Conservation (phyloP, 192 early-diverging fungal species). For the Umbelopsis sp. region DNA sequence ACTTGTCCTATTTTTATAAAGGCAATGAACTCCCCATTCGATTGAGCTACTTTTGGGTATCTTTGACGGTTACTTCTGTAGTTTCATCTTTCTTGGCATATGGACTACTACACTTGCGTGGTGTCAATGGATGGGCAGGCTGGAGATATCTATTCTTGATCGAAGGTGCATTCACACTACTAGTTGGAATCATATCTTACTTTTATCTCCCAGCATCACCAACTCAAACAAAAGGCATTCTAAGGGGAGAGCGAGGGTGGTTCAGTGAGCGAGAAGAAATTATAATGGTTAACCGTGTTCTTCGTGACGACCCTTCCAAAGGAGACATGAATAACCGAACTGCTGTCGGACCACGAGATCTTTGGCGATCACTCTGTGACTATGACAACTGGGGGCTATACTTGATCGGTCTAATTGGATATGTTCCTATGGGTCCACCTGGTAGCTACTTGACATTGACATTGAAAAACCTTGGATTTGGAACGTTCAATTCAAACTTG, state of each 20-base stretch:
- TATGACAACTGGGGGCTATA: conserved; percentile 38
- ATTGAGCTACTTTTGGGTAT: conserved; percentile 51
- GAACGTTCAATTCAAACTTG: conserved; percentile 38
- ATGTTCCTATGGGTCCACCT: conserved; percentile 34
- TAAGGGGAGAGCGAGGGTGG: conserved; percentile 37
- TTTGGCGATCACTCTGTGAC: conserved; percentile 28
- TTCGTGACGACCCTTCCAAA: conserved; percentile 59
- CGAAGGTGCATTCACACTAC: conserved; percentile 53
- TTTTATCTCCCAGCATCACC: conserved; percentile 57
- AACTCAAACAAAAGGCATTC: conserved; percentile 26
- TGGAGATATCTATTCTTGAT: conserved; percentile 66
- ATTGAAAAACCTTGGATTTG: conserved; percentile 41
- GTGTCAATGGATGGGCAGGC: conserved; percentile 46
- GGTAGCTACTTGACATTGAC: conserved; percentile 34
- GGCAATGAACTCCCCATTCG: conserved; percentile 46
- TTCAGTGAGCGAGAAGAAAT: conserved; percentile 52
- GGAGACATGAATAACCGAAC: conserved; percentile 33
- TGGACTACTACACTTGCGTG: conserved; percentile 54
- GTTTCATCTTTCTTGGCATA: conserved; percentile 51
- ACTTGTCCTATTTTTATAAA: conserved; percentile 51
- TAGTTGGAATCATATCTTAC: conserved; percentile 48
- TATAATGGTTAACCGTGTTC: conserved; percentile 56
- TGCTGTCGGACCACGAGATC: conserved; percentile 33
- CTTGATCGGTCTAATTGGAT: conserved; percentile 40
- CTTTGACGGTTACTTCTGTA: conserved; percentile 44